Evolutionary conservation across 208 protist species (phyloP).

Genomic region (Trypanosoma platydactyli): DNA sequence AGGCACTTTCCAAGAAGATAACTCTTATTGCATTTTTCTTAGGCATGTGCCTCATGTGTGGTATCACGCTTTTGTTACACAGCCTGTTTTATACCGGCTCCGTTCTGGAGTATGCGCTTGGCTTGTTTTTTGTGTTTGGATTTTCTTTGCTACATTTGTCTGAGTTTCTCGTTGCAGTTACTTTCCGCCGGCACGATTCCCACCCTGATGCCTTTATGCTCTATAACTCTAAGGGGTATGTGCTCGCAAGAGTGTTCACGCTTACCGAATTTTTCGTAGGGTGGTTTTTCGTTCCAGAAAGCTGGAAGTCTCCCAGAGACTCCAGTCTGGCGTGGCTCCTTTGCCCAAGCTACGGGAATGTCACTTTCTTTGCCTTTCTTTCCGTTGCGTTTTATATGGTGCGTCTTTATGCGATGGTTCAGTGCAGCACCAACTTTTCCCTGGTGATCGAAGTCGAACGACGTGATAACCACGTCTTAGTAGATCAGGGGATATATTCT

Average conservation of each 20-base stretch:
- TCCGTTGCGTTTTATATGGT: slow-evolving; percentile 62
- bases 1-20: slow-evolving; percentile 52
- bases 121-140: slow-evolving; percentile 57
- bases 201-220: slow-evolving; percentile 86
- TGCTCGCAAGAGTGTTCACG: slow-evolving; percentile 43
- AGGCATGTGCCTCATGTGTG: slow-evolving; percentile 36
- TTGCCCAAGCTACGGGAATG: slow-evolving; percentile 40
- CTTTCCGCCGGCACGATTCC: slow-evolving; percentile 55
- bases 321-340: slow-evolving; percentile 24
- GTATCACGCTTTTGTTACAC: slow-evolving; percentile 38
- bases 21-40: slow-evolving; percentile 63
- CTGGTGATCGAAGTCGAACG: slow-evolving; percentile 71
- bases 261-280: slow-evolving; percentile 78
- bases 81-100: slow-evolving; percentile 27
- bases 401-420: slow-evolving; percentile 77
- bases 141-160: slow-evolving; percentile 74
- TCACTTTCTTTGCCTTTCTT: slow-evolving; percentile 40
- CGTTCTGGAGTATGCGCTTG: slow-evolving; percentile 49
- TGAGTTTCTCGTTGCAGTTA: slow-evolving; percentile 71
- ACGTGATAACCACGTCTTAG: slow-evolving; percentile 79
- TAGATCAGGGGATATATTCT: slow-evolving; percentile 89
- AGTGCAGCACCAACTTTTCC: slow-evolving; percentile 85
- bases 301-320: slow-evolving; percentile 51
- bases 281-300: slow-evolving; percentile 46
- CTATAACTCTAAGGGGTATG: slow-evolving; percentile 65